Evolutionary conservation across 2,329 filamentous ascomycete species (phyloP), one percentile per base, ranked within the genome.

Genomic region (Zymoseptoria crescenta): DNA sequence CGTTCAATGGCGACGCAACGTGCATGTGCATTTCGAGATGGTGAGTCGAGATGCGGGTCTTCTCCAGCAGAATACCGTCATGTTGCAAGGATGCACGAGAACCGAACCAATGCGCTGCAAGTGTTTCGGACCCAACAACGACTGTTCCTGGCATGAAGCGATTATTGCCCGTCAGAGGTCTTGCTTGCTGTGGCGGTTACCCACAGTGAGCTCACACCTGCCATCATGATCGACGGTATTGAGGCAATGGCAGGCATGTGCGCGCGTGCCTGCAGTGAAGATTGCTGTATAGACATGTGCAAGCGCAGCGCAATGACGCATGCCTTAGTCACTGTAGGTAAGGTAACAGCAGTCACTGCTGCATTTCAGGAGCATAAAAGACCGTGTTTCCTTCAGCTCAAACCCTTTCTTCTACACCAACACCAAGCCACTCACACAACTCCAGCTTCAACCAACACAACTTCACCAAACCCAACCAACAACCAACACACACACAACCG

Each of bases 401-500:
- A 49, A 28, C 49, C 56, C 35, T 45, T 51, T n/a, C 30, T 28
- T 20, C 53, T 45, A 29, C 50, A 29, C 13, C 51, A 49, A 49
- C 28, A 27, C 30, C 56, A 27, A 54, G 16, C 24, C 24, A 50
- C 16, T 49, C 54, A 55, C 16, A 16, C 59, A 58, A 49, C 27
- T n/a, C 54, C 45, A 58, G 52, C 24, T 24, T 24, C 24, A 24
- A 63, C 52, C 56, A 61, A n/a, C 52, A 29, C 51, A 49, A 55
- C 45, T 52, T 58, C 29, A 27, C 59, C 50, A 60, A 62, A 65
- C 61, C 48, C 58, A 62, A 49, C 54, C 24, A 2, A 24, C 24
- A 24, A 55, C 63, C 62, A 63, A 55, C 56, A 59, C 57, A 63
- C 54, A 57, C 65, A 65, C 56, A 61, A 67, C 62, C 60, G 64